Evolutionary conservation across 2,329 filamentous ascomycete species (phyloP), one percentile per base, ranked within the genome.

Genomic region (Stemphylium lycopersici): DNA sequence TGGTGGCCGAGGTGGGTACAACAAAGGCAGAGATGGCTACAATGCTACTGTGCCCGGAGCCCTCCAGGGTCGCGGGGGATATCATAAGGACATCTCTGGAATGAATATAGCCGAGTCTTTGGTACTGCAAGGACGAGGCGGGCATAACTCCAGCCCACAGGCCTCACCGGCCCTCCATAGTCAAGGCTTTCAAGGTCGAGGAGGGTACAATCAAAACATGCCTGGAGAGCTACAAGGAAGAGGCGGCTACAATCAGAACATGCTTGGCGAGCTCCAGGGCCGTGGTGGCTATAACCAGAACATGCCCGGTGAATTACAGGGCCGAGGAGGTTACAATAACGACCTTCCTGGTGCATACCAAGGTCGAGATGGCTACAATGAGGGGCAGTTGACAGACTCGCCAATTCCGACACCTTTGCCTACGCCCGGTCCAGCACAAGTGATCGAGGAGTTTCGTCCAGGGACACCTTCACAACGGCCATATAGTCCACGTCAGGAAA

Each of bases 21-120:
- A 73, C 33, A 60, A 63, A n/a, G 72, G 73, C 8, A 65, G 72
- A 22, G 70, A 71, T 43, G 72, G 71, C n/a, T 74, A 74, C 48
- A 75, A 74, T 42, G 59, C 66, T 10, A 54, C 64, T 13, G 53
- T 67, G n/a, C 68, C 69, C 4, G 63, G 66, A 15, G 66, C 63
- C 26, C 50, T 70, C 2, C 67, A 70, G 32, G 70, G 71, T 7
- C 69, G 70, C 34, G 68, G 68, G 4, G 68, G 69, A 10, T 69
- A 67, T 34, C 69, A 69, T 12, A 66, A 63, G 7, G 66, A 68
- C 13, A 50, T 49, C 20, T 57, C 56, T 4, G 53, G 59, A 6
- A 53, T 59, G 2, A 61, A 58, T 24, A 66, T 61, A 52, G 43
- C 61, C 13, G 67, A 71, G 38, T 60, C 59, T 6, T 45, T 68